Evolutionary conservation across 2,329 filamentous ascomycete genomes (phyloP).

Genomic region (Colletotrichum cereale): DNA sequence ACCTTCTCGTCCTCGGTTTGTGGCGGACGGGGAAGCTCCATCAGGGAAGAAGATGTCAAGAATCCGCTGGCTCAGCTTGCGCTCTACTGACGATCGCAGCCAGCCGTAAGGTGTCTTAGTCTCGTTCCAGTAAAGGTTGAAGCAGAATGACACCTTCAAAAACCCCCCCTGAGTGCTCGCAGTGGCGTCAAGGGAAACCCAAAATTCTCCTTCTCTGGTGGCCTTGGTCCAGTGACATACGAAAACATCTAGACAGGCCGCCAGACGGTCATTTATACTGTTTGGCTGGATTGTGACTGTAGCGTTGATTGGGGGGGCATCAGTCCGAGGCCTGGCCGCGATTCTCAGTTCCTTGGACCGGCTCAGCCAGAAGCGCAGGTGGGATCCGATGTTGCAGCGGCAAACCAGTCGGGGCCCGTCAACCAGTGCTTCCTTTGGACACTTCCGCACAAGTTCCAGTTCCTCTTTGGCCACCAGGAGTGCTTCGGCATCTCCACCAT

Average conservation of each 20-base stretch:
- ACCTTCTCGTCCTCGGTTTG: slow-evolving; percentile 41
- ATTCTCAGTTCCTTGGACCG: slow-evolving; percentile 17
- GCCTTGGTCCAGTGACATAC: slow-evolving; percentile 36
- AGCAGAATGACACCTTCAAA: slow-evolving; percentile 48
- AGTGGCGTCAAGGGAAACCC: slow-evolving; percentile 49
- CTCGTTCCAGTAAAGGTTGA: slow-evolving; percentile 59
- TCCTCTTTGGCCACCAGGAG: slow-evolving; percentile 20
- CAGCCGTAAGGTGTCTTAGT: slow-evolving; percentile 49
- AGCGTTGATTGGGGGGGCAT: slow-evolving; percentile 1
- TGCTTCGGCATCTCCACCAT: neutral
- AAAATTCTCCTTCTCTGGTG: slow-evolving; percentile 46
- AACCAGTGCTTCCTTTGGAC: neutral
- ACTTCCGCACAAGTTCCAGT: slow-evolving; percentile 30
- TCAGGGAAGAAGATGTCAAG: slow-evolving; percentile 53
- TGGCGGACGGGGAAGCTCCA: slow-evolving; percentile 44
- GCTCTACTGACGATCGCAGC: slow-evolving; percentile 48
- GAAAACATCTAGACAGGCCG: slow-evolving; percentile 37
- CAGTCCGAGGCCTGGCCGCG: neutral
- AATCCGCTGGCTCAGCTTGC: slow-evolving; percentile 50
- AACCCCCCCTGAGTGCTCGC: slow-evolving; percentile 46
- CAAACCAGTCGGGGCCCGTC: neutral
- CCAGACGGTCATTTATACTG: slow-evolving; percentile 2
- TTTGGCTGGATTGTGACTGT: slow-evolving; percentile 14
- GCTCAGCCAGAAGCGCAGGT: neutral
- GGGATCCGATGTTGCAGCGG: slow-evolving; percentile 16